These are phyloP conservation scores for Geotrichum armillariae DNA, from an alignment of 1,139 yeast genomes.

Conservation along the genomic window DNA sequence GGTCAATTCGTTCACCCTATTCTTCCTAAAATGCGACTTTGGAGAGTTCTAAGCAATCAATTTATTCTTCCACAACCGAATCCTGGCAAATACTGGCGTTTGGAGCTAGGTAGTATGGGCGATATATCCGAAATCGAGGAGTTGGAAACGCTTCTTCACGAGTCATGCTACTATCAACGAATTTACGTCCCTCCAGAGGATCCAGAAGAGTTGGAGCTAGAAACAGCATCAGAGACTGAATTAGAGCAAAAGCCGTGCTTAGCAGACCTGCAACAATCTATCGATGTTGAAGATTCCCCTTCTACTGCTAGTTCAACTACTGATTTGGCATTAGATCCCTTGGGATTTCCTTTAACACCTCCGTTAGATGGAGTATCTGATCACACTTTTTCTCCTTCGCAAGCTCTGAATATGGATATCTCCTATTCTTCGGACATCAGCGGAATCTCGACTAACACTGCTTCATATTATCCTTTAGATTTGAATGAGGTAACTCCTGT, in stretches of 20 bases:
- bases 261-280: background rate
- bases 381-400: background rate
- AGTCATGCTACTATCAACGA: slow-evolving; percentile 45
- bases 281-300: background rate
- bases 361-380: background rate
- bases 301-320: background rate
- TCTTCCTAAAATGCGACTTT: slow-evolving; percentile 57
- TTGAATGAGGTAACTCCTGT: background rate
- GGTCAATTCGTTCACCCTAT: slow-evolving; percentile 66
- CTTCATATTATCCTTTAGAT: background rate
- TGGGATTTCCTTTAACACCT: slow-evolving; percentile 4
- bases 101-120: slow-evolving; percentile 42
- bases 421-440: background rate
- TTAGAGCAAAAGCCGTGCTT: background rate
- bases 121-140: slow-evolving; percentile 39
- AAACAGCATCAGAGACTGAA: background rate
- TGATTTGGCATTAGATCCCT: background rate
- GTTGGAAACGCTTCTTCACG: slow-evolving; percentile 45
- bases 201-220: background rate
- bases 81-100: slow-evolving; percentile 73
- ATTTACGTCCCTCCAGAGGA: slow-evolving; percentile 1
- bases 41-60: slow-evolving; percentile 53
- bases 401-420: background rate
- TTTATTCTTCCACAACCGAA: slow-evolving; percentile 66
- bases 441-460: background rate